Percentiles rank a stretch among this genome's conserved stretches.
Evolutionary conservation across 495 filamentous ascomycete genomes (phyloP).

Genomic region (Neurospora tetrasperma): DNA sequence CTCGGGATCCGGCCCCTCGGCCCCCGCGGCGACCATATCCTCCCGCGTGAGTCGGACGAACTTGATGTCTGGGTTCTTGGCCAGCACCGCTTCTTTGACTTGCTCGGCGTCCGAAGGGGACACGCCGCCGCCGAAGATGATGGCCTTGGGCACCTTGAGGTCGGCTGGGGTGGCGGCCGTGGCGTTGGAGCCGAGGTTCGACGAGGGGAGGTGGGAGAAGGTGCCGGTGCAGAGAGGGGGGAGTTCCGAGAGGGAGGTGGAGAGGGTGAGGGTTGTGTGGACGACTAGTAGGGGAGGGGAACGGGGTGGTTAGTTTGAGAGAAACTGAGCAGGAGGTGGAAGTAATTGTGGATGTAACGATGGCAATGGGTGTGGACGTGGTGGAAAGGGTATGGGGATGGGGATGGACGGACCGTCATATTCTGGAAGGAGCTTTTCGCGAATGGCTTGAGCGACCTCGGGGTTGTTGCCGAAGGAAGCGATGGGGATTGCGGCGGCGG

Average conservation of each 20-base stretch:
- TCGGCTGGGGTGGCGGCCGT: background rate
- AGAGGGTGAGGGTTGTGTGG: slow-evolving; percentile 16
- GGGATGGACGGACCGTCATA: slow-evolving; percentile 16
- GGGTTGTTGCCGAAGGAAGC: slow-evolving; percentile 19
- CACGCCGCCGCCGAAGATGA: slow-evolving; percentile 22
- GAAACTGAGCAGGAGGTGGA: too few relatives aligned
- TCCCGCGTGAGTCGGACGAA: slow-evolving; percentile 13
- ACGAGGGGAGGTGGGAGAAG: slow-evolving; percentile 2
- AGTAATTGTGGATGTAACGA: too few relatives aligned
- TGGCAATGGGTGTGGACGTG: background rate
- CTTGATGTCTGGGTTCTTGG: slow-evolving; percentile 6
- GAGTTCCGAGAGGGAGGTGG: slow-evolving; percentile 14
- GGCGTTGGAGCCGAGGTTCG: slow-evolving; percentile 19
- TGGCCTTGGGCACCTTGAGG: slow-evolving; percentile 13
- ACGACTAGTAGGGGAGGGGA: too few relatives aligned
- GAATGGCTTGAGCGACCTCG: slow-evolving; percentile 13
- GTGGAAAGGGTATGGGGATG: background rate
- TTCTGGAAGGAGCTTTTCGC: slow-evolving; percentile 16
- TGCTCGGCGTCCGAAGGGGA: slow-evolving; percentile 10
- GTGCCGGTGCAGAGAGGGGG: slow-evolving; percentile 14
- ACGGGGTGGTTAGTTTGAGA: background rate
- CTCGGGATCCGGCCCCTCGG: slow-evolving; percentile 11
- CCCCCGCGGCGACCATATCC: slow-evolving; percentile 16
- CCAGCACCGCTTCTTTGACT: slow-evolving; percentile 11
- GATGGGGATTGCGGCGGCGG: slow-evolving; percentile 14